These are phyloP conservation scores for Sabuloglossum arenarium DNA, from an alignment of 495 filamentous ascomycete genomes.

Conservation along the genomic window DNA sequence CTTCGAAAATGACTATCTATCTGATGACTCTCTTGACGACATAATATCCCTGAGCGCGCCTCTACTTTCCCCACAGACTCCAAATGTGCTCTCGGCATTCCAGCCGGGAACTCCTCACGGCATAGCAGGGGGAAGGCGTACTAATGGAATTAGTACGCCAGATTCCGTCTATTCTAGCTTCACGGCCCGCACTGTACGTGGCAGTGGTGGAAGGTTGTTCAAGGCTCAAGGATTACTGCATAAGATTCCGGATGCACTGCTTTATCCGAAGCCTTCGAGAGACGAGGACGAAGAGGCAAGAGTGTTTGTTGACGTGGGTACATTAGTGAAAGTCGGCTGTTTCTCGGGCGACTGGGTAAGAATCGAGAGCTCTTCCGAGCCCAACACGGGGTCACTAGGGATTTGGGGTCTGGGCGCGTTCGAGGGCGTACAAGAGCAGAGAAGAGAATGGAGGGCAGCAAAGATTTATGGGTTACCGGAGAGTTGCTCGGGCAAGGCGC, in stretches of 20 bases:
- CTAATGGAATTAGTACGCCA: constrained; percentile 51
- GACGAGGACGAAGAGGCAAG: constrained; percentile 80
- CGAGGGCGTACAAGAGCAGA: constrained; percentile 11
- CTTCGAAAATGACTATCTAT: constrained; percentile 40
- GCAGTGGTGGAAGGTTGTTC: constrained; percentile 42
- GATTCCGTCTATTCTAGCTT: constrained; percentile 72
- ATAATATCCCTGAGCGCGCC: constrained; percentile 61
- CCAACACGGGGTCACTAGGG: constrained; percentile 32
- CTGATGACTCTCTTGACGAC: constrained; percentile 18
- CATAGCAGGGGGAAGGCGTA: constrained; percentile 17
- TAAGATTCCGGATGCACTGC: constrained; percentile 49
- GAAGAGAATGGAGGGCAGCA: constrained; percentile 48
- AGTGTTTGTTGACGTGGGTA: constrained; percentile 69
- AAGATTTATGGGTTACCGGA: constrained; percentile 79
- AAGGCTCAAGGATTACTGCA: constrained; percentile 56
- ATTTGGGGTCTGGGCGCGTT: constrained; percentile 20
- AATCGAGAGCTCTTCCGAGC: constrained; percentile 50
- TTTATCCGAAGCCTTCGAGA: constrained; percentile 62
- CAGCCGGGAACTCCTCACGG: constrained; percentile 50
- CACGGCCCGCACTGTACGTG: constrained; percentile 55
- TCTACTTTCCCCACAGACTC: constrained; percentile 42
- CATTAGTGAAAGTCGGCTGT: constrained; percentile 71
- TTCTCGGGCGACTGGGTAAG: constrained; percentile 98
- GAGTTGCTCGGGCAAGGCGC: constrained; percentile 18
- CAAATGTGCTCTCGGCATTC: constrained; percentile 48